Conservation (phyloP, 192 early-diverging fungal species). For the Endogone sp. region DNA sequence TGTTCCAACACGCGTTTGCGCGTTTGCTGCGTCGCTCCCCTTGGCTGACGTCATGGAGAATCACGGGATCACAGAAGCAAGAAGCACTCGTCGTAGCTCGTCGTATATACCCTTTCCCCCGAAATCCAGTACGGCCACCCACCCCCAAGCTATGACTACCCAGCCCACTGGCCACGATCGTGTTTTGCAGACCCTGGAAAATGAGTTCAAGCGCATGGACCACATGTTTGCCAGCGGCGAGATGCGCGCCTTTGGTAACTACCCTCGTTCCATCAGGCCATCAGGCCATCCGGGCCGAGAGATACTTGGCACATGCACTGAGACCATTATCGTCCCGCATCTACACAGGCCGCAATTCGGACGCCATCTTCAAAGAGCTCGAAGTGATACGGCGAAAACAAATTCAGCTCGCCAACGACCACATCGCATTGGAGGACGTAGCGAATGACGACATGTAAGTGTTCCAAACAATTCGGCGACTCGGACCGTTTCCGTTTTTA, state of each 20-base stretch:
- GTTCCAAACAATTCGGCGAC: neutral
- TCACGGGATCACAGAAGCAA: too few relatives aligned
- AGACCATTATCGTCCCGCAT: neutral
- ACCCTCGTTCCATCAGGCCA: neutral
- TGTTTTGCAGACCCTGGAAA: conserved; percentile 10
- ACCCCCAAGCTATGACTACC: neutral
- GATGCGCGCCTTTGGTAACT: conserved; percentile 10
- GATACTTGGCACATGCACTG: too few relatives aligned
- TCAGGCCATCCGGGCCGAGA: too few relatives aligned
- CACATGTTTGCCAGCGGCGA: conserved; percentile 17
- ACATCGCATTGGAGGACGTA: conserved; percentile 13
- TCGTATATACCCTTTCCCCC: neutral
- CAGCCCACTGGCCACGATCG: conserved; percentile 9
- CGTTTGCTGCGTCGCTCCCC: too few relatives aligned
- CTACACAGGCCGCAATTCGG: conserved; percentile 13
- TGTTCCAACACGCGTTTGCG: too few relatives aligned
- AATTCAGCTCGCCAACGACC: conserved; percentile 12
- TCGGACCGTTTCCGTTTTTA: too few relatives aligned
- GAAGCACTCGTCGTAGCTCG: too few relatives aligned
- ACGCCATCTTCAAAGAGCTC: conserved; percentile 20
- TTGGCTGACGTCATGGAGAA: too few relatives aligned
- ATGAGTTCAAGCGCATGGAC: conserved; percentile 21
- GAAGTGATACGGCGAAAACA: conserved; percentile 17
- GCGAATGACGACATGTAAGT: conserved; percentile 15
- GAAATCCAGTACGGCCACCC: neutral